Percentiles rank a stretch among this genome's conserved stretches.
These are phyloP conservation scores for Aspergillus funiculosus DNA, from an alignment of 495 filamentous ascomycete genomes.

Conservation along the genomic window DNA sequence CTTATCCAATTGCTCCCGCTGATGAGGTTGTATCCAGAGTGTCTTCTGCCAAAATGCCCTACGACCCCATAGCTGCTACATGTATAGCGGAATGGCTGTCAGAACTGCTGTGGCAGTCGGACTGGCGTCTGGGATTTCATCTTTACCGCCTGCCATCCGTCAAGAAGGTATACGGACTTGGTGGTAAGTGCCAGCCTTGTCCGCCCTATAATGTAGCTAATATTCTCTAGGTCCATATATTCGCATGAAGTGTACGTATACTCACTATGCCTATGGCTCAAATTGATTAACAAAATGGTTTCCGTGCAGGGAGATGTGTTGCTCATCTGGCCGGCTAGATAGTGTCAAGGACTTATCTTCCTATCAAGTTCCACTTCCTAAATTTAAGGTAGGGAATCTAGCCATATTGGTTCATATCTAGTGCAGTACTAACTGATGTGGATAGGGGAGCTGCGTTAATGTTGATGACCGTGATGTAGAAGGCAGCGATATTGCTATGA, in stretches of 20 bases:
- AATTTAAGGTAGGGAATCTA: conserved; percentile 20
- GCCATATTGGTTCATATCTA: too few species aligned
- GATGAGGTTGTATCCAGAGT: conserved; percentile 6
- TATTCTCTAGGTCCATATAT: conserved; percentile 17
- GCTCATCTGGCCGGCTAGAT: conserved; percentile 26
- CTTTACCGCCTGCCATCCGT: conserved; percentile 13
- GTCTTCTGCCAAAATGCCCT: conserved; percentile 25
- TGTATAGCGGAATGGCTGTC: conserved; percentile 26
- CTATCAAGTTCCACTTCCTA: conserved; percentile 24
- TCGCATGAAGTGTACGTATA: conserved; percentile 23
- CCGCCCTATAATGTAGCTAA: conserved; percentile 1
- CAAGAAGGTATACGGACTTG: conserved; percentile 24
- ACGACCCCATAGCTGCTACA: conserved; percentile 25
- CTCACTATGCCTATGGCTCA: too few species aligned
- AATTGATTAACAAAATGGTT: neutral
- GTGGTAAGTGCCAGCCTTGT: conserved; percentile 17
- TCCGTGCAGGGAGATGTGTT: conserved; percentile 27
- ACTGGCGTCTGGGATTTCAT: conserved; percentile 24
- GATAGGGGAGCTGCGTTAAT: conserved; percentile 1
- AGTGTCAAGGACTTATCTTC: conserved; percentile 27
- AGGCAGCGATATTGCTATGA: conserved; percentile 25
- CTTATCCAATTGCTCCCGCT: neutral
- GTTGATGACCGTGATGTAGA: conserved; percentile 21
- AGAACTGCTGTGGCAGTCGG: conserved; percentile 25
- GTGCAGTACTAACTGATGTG: neutral